Evolutionary conservation across 2,329 filamentous ascomycete genomes (phyloP).

Genomic region (Xylaria hypoxylon): DNA sequence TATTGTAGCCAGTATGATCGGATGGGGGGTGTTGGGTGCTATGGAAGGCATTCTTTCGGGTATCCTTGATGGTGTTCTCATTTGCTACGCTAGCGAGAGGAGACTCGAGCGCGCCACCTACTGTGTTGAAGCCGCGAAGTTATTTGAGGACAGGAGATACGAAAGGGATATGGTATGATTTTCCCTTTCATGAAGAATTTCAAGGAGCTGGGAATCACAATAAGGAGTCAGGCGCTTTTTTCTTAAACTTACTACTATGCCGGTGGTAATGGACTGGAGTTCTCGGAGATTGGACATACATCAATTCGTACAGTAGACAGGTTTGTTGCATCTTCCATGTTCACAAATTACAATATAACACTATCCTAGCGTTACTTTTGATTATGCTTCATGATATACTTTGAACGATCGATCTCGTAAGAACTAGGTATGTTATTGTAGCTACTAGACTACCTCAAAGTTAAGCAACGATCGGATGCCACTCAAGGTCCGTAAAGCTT

Average conservation of each 20-base stretch:
- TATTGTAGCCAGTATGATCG: slow-evolving; percentile 91
- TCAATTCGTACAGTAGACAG: slow-evolving; percentile 29
- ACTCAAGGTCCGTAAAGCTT: neutral
- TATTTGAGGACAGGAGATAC: slow-evolving; percentile 76
- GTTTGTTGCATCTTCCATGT: slow-evolving; percentile 4
- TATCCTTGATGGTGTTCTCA: slow-evolving; percentile 86
- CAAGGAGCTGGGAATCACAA: slow-evolving; percentile 24
- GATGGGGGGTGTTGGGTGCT: slow-evolving; percentile 90
- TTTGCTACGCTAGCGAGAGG: slow-evolving; percentile 94
- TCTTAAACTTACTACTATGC: slow-evolving; percentile 14
- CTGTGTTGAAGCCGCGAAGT: slow-evolving; percentile 88
- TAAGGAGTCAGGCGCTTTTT: slow-evolving; percentile 30
- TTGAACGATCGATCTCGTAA: neutral
- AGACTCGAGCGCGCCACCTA: slow-evolving; percentile 79
- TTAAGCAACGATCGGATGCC: neutral
- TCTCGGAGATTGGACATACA: slow-evolving; percentile 35
- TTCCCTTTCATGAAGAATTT: slow-evolving; percentile 31
- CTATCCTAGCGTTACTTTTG: slow-evolving; percentile 12
- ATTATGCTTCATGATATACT: neutral
- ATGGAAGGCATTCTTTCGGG: slow-evolving; percentile 90
- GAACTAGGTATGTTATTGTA: neutral
- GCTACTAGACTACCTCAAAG: neutral
- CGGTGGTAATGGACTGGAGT: slow-evolving; percentile 27
- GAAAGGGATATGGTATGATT: slow-evolving; percentile 50
- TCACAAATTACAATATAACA: slow-evolving; percentile 26